Conservation (phyloP, 345 rosid species). For the Eucalyptus sideroxylon region DNA sequence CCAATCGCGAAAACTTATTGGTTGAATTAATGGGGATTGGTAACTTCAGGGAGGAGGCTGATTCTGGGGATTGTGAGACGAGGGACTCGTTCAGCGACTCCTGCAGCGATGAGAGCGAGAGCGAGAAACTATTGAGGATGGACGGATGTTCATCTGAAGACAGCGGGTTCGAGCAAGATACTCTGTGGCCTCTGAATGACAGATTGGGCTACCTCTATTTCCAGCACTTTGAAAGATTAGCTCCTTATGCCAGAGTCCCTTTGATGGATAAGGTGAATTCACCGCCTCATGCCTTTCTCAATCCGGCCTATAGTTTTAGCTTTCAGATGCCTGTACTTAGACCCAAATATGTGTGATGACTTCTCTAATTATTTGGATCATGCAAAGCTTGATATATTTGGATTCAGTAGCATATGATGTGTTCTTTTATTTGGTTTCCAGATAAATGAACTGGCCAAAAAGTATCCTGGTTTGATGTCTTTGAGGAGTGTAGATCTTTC, state of each 20-base stretch:
- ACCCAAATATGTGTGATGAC: not conserved
- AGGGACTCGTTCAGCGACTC: slow-evolving; percentile 87
- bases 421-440: not conserved
- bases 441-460: slow-evolving; percentile 25
- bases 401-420: not conserved
- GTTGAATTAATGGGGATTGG: not conserved
- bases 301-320: not conserved
- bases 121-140: slow-evolving; percentile 65
- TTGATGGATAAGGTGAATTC: slow-evolving; percentile 37
- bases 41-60: slow-evolving; percentile 61
- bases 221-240: slow-evolving; percentile 32
- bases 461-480: slow-evolving; percentile 29
- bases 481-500: slow-evolving; percentile 47
- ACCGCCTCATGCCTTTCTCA: not conserved
- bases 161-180: slow-evolving; percentile 65
- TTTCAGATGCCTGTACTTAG: not conserved
- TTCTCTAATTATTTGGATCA: not conserved
- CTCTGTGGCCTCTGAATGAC: slow-evolving; percentile 10
- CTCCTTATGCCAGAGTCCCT: slow-evolving; percentile 49
- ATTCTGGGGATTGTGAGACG: slow-evolving; percentile 70
- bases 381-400: not conserved
- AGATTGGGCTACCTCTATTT: slow-evolving; percentile 23
- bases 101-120: slow-evolving; percentile 80
- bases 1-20: not conserved
- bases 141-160: slow-evolving; percentile 91